Evolutionary conservation across 768 basidiomycete genomes (phyloP), one percentile per base, ranked within the genome.

Genomic region (Naganishia vaughanmartiniae): DNA sequence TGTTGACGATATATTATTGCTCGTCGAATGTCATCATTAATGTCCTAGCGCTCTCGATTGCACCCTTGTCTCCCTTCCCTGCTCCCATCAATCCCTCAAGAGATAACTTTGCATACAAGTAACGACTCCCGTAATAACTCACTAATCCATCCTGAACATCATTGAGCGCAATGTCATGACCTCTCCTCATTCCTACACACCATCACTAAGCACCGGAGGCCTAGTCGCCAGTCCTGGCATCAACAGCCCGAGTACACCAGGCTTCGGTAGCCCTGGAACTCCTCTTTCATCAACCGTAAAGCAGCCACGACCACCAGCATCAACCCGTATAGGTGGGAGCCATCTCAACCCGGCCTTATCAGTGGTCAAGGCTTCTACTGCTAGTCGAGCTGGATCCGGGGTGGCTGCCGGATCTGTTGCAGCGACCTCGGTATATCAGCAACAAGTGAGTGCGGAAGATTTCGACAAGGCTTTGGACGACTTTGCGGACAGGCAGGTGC

Each of bases 391-490:
- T 11, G 60, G 60, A 42, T 63, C 60, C 9, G 60, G 39, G 1
- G 24, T n/a, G 4, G 39, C 9, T 30, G 39, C 60, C 7, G 60
- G 60, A 63, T 63, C 60, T n/a, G 26, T 63, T 2, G 60, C 60
- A 24, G 42, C 60, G 7, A 63, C 60, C 1, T 63, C 60, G 36
- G 60, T 63, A 15, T 42, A 42, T 45, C 21, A 9, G n/a, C 36
- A 31, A 6, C 60, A 63, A 45, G 39, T 42, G 65, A 66, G 19
- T 21, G 46, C 48, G 17, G 65, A 51, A 17, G 65, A 66, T n/a
- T 51, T 66, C 42, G 65, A 66, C 33, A 51, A 66, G 48, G 53
- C 65, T 19, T 31, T 66, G 21, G 65, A 66, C 36, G 65, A 66
- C 10, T 54, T 66, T 51, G 48, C n/a, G 48, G 65, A 45, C 2